Evolutionary conservation across 2,329 filamentous ascomycete species (phyloP), one percentile per base, ranked within the genome.

Genomic region (Eutypella sp.): DNA sequence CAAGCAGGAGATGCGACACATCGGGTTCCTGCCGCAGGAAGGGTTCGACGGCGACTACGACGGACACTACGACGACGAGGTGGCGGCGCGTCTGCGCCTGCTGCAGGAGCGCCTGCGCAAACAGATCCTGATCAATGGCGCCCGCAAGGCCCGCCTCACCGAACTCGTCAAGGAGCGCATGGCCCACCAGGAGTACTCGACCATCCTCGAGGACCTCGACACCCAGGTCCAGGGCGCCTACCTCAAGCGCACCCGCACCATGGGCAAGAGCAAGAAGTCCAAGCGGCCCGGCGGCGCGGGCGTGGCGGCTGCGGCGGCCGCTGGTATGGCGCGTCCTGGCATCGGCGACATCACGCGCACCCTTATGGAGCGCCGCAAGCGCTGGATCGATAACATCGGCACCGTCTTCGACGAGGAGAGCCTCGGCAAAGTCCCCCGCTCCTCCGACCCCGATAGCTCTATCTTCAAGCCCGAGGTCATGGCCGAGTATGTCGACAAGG

Each of bases 131-230:
- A 73, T 87, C 66, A 99, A 99, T 64, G 92, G 91, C 33, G 89
- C 92, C 5, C 86, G 90, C 51, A 97, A 97, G 68, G 78, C 89
- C 6, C 82, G 91, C 2, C 75, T 99, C 10, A 82, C 89, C 1
- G 91, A 96, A 31, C 77, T 96, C 23, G 89, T 93, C 7, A 87
- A 90, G 57, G 91, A 96, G 64, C 84, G 89, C 54, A 92, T 99
- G 81, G 93, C 93, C 0, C 85, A 93, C 69, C 93, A 99, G 63
- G 93, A 99, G 65, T 99, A 96, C 72, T 87, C 85, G 65, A 96
- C 90, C 46, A 99, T 99, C 57, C 85, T 95, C 42, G 93, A 99
- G 63, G 93, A 99, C 64, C 82, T 99, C 19, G 93, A 99, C 72
- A 83, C 84, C 36, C 93, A 97, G 64, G 90, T 97, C 36, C 91